A percentile compares a stretch with the other conserved stretches of the same genome.
Evolutionary conservation across 148 eudicot genomes (phyloP).

Genomic region (Arctostaphylos glauca): DNA sequence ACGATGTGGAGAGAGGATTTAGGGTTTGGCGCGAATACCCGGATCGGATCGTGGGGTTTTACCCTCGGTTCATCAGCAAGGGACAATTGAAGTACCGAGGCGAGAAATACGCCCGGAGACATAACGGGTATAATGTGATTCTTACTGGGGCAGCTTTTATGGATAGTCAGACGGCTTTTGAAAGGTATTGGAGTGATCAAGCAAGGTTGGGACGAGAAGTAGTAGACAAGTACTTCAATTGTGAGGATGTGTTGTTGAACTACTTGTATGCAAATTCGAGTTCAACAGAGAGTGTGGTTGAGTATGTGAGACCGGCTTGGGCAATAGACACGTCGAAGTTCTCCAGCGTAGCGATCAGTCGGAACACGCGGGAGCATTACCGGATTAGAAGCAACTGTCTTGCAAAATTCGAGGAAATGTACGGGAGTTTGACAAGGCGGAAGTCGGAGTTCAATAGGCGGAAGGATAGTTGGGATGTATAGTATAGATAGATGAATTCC

Average conservation of each 20-base stretch:
- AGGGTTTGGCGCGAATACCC: slow-evolving; percentile 90
- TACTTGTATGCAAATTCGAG: slow-evolving; percentile 86
- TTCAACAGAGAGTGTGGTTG: slow-evolving; percentile 45
- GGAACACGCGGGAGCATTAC: slow-evolving; percentile 74
- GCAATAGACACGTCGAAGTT: slow-evolving; percentile 84
- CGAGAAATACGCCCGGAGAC: slow-evolving; percentile 77
- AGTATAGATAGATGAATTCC: slow-evolving; percentile 22
- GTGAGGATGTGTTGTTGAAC: slow-evolving; percentile 92
- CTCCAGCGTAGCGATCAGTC: slow-evolving; percentile 76
- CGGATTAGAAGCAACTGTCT: slow-evolving; percentile 69
- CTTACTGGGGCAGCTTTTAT: slow-evolving; percentile 93
- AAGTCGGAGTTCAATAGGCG: slow-evolving; percentile 62
- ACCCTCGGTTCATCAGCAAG: slow-evolving; percentile 67
- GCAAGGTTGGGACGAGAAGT: slow-evolving; percentile 60
- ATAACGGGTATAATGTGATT: slow-evolving; percentile 80
- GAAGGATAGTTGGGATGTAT: slow-evolving; percentile 94
- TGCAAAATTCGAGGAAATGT: slow-evolving; percentile 47
- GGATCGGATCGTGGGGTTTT: slow-evolving; percentile 81
- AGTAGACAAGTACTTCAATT: slow-evolving; percentile 72
- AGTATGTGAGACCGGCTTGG: slow-evolving; percentile 85
- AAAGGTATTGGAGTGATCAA: slow-evolving; percentile 78
- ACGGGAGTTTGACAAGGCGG: slow-evolving; percentile 60
- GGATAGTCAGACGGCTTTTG: slow-evolving; percentile 55
- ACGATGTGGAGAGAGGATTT: slow-evolving; percentile 87
- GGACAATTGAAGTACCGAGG: slow-evolving; percentile 57